These are phyloP conservation scores for Galeopsis tetrahit DNA, from an alignment of 257 asterid genomes.

Conservation along the genomic window DNA sequence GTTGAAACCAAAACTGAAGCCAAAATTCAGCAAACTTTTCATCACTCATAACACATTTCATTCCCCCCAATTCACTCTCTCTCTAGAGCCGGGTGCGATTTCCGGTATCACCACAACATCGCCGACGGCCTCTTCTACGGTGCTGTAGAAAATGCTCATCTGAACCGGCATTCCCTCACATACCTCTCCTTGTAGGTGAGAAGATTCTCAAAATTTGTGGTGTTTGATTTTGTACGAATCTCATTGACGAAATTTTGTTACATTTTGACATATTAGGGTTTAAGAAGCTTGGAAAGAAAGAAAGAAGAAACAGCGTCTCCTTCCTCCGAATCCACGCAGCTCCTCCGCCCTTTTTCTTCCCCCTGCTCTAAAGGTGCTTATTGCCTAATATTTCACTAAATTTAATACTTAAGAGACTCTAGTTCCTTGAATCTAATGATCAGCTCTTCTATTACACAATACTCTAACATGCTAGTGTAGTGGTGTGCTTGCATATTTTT, in stretches of 20 bases:
- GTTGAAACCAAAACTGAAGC: background rate
- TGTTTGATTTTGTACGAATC: background rate
- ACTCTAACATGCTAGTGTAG: background rate
- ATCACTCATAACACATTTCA: background rate
- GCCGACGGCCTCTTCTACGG: slow-evolving; percentile 20
- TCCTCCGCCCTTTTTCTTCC: background rate
- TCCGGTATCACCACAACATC: slow-evolving; percentile 7
- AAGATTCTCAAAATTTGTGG: background rate
- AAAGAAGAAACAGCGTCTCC: background rate
- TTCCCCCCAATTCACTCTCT: background rate
- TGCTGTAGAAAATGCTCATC: background rate
- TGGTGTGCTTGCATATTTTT: too few relatives aligned
- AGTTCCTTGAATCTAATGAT: background rate
- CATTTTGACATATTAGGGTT: background rate
- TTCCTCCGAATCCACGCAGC: background rate
- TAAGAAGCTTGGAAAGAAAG: background rate
- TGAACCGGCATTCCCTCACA: background rate
- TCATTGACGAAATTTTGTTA: background rate
- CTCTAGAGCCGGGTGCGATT: slow-evolving; percentile 22
- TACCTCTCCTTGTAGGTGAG: slow-evolving; percentile 13
- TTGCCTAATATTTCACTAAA: background rate
- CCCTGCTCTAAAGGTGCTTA: background rate
- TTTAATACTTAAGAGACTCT: background rate
- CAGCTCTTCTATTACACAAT: background rate
- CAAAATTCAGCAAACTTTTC: background rate